phyloP scores from a whole-genome alignment of 73 alveolate genomes.

The Paramecium biaurelia region DNA sequence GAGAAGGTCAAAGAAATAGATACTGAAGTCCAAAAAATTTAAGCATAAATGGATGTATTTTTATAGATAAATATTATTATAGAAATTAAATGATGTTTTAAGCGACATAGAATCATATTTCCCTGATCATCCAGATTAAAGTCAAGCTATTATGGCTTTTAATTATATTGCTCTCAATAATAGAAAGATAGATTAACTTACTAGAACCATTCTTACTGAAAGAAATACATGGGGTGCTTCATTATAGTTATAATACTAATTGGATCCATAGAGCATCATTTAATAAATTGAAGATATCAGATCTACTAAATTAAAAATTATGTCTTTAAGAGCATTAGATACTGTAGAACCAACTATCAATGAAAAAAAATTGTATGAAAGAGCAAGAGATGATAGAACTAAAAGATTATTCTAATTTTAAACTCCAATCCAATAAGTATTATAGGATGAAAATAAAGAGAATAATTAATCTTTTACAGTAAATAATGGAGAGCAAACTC shows the following conservation, averaged over 20 bases:
- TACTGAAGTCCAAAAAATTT: constrained; percentile 23
- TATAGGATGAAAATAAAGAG: constrained; percentile 20
- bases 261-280: constrained; percentile 46
- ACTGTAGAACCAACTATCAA: constrained; percentile 46
- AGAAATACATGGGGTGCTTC: constrained; percentile 18
- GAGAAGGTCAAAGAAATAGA: constrained; percentile 58
- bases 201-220: constrained; percentile 32
- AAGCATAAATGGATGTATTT: constrained; percentile 31
- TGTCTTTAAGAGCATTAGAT: constrained; percentile 56
- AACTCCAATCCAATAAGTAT: not conserved
- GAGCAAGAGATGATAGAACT: constrained; percentile 38
- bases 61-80: not conserved
- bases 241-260: constrained; percentile 32
- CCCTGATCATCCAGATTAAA: constrained; percentile 46
- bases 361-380: constrained; percentile 53
- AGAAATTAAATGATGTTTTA: constrained; percentile 43
- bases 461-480: not conserved
- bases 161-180: constrained; percentile 45
- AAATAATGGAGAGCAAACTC: not conserved
- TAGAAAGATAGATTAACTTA: constrained; percentile 31
- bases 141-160: constrained; percentile 49
- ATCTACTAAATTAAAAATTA: constrained; percentile 25
- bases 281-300: constrained; percentile 50
- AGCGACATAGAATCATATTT: constrained; percentile 30
- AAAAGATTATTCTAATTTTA: constrained; percentile 49